phyloP scores from a whole-genome alignment of 345 rosid genomes.

The Triadica sebifera region DNA sequence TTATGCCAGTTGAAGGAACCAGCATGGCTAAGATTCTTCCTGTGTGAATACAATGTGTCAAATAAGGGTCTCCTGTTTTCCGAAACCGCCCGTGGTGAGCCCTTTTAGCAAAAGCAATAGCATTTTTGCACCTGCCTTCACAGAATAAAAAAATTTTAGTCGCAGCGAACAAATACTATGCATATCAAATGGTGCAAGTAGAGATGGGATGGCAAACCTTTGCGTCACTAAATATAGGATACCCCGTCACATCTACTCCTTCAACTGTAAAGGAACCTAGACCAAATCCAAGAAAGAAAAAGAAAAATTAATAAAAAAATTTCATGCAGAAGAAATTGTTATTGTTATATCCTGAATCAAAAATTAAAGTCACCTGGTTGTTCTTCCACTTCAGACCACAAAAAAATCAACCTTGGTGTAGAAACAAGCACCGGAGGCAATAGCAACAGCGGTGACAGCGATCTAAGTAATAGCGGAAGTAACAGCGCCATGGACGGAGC shows the following conservation, averaged over 20 bases:
- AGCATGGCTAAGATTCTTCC: constrained; percentile 62
- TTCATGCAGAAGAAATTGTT: neutral
- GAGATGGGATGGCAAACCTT: constrained; percentile 47
- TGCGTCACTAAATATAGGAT: constrained; percentile 49
- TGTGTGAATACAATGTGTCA: constrained; percentile 66
- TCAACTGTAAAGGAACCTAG: constrained; percentile 53
- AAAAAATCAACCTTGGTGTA: constrained; percentile 66
- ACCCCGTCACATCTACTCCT: constrained; percentile 67
- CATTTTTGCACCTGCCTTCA: constrained; percentile 78
- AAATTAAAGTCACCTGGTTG: constrained; percentile 43
- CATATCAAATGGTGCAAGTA: constrained; percentile 14
- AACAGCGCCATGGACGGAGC: constrained; percentile 51
- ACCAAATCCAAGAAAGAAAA: constrained; percentile 9
- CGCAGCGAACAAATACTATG: neutral
- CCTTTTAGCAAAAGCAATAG: constrained; percentile 61
- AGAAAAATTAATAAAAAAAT: neutral
- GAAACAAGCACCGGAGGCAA: constrained; percentile 77
- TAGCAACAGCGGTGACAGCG: constrained; percentile 64
- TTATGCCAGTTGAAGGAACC: constrained; percentile 56
- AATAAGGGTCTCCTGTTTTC: constrained; percentile 67
- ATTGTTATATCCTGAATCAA: neutral
- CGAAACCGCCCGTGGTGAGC: constrained; percentile 66
- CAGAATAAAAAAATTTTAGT: constrained; percentile 34
- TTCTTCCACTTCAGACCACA: constrained; percentile 66
- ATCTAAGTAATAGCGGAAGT: constrained; percentile 65